phyloP scores from a whole-genome alignment of 805 yeast genomes.

The Grigorovia humatica region DNA sequence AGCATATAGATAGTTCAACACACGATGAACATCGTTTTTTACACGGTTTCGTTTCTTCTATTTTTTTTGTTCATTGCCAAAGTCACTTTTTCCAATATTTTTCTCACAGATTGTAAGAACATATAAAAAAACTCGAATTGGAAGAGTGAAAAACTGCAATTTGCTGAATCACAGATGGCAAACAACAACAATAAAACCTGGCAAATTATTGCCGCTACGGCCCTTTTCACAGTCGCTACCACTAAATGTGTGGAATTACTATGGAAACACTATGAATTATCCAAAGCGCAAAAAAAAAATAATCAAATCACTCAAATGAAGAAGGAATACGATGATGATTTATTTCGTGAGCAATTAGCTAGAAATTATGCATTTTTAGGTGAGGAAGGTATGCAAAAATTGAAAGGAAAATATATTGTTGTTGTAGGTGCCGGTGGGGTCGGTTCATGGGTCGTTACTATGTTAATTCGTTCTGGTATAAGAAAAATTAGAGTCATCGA shows the following conservation, averaged over 20 bases:
- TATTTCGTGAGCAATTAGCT: conserved; percentile 85
- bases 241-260: conserved; percentile 24
- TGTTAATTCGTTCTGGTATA: conserved; percentile 87
- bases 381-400: conserved; percentile 66
- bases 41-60: background rate
- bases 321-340: conserved; percentile 44
- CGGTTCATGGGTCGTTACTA: conserved; percentile 91
- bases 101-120: too few relatives aligned
- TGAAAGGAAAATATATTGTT: conserved; percentile 62
- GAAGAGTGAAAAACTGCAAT: too few relatives aligned
- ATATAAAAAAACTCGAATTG: too few relatives aligned
- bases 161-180: background rate
- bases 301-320: background rate
- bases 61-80: background rate
- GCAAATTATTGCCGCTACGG: conserved; percentile 26
- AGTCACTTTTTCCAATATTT: background rate
- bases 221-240: conserved; percentile 24
- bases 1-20: background rate
- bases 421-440: conserved; percentile 97
- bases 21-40: conserved; percentile 1
- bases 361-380: conserved; percentile 89
- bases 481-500: conserved; percentile 72
- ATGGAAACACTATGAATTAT: conserved; percentile 13
- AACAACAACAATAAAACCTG: conserved; percentile 9
- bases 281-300: background rate